These are phyloP conservation scores for Paecilomyces variotii DNA, from an alignment of 2,329 filamentous ascomycete species.

Conservation along the genomic window DNA sequence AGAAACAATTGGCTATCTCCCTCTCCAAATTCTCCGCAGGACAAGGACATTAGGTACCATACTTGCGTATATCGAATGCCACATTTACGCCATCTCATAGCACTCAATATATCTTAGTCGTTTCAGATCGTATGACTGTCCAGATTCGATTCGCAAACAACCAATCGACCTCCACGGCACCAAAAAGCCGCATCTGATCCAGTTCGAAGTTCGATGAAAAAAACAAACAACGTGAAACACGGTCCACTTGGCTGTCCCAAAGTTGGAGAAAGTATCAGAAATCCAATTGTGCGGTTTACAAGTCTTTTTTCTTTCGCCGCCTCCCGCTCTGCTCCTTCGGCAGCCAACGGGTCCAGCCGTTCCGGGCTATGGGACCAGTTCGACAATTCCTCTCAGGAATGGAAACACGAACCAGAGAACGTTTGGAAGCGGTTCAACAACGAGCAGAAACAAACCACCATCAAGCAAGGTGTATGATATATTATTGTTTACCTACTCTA, in stretches of 20 bases:
- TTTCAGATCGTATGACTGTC: not conserved
- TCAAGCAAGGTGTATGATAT: no score
- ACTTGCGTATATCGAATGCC: not conserved
- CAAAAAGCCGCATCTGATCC: not conserved
- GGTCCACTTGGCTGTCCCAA: not conserved
- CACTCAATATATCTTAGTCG: not conserved
- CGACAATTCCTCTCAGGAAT: no score
- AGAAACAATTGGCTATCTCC: no score
- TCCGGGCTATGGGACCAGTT: no score
- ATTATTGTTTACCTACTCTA: no score
- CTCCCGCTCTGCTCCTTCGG: not conserved
- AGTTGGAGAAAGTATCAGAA: not conserved
- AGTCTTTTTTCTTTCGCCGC: no score
- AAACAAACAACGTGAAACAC: not conserved
- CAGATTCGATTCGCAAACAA: not conserved
- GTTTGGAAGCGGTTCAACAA: no score
- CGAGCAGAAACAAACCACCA: no score
- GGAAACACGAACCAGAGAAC: no score
- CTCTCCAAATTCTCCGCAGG: not conserved
- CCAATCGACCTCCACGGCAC: not conserved
- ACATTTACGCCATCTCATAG: not conserved
- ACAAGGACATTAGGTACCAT: no score
- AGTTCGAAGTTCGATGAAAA: not conserved
- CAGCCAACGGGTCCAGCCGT: not conserved
- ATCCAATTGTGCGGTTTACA: not conserved